Evolutionary conservation across 805 yeast genomes (phyloP).

Genomic region (Metschnikowia lunata): DNA sequence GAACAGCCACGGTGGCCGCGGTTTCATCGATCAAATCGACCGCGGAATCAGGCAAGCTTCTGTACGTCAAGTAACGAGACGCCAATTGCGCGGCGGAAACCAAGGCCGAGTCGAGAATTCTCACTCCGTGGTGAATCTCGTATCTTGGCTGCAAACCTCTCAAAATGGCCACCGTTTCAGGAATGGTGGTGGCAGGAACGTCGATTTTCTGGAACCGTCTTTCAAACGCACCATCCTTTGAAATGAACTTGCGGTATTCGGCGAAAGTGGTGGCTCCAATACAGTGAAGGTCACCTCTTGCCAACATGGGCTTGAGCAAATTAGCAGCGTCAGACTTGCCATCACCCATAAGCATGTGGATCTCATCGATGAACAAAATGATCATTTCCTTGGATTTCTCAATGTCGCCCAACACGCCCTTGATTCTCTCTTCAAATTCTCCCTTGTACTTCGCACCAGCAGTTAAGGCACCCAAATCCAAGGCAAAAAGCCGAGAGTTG

Average conservation of each 20-base stretch:
- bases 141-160: slow-evolving; percentile 94
- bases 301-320: slow-evolving; percentile 92
- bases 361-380: slow-evolving; percentile 91
- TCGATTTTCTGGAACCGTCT: slow-evolving; percentile 97
- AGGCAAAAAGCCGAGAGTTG: slow-evolving; percentile 74
- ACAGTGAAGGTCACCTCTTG: slow-evolving; percentile 94
- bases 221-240: slow-evolving; percentile 98
- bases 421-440: slow-evolving; percentile 96
- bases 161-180: slow-evolving; percentile 91
- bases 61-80: slow-evolving; percentile 87
- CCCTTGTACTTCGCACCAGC: slow-evolving; percentile 99
- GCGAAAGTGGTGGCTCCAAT: slow-evolving; percentile 97
- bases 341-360: slow-evolving; percentile 99
- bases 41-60: slow-evolving; percentile 95
- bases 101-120: slow-evolving; percentile 89
- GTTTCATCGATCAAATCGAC: slow-evolving; percentile 94
- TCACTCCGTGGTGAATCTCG: slow-evolving; percentile 96
- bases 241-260: slow-evolving; percentile 88
- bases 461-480: slow-evolving; percentile 92
- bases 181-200: slow-evolving; percentile 87
- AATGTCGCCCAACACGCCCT: slow-evolving; percentile 92
- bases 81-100: slow-evolving; percentile 95
- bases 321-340: slow-evolving; percentile 98
- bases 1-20: slow-evolving; percentile 95
- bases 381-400: slow-evolving; percentile 84